A percentile compares a stretch with the other conserved stretches of the same genome.
Conservation (phyloP, 2,329 filamentous ascomycete species). For the Aspergillus tamarii region DNA sequence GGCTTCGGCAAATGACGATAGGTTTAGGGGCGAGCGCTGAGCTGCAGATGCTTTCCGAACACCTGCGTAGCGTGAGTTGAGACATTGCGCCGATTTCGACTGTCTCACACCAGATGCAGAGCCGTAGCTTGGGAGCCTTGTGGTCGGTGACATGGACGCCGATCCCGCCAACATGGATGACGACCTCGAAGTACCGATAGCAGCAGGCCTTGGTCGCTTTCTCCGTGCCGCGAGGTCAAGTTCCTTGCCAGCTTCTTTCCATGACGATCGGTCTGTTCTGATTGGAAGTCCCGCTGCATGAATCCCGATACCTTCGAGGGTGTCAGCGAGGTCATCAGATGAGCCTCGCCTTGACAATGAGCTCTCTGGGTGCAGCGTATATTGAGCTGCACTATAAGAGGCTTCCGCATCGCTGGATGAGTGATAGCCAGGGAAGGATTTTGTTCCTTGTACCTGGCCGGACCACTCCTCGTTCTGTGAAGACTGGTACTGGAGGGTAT, state of each 20-base stretch:
- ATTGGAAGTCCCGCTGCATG: slow-evolving; percentile 30
- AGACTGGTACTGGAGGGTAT: slow-evolving; percentile 16
- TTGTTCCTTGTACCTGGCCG: slow-evolving; percentile 20
- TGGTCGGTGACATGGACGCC: slow-evolving; percentile 47
- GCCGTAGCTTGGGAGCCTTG: slow-evolving; percentile 36
- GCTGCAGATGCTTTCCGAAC: slow-evolving; percentile 50
- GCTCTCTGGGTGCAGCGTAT: slow-evolving; percentile 37
- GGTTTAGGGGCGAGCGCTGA: slow-evolving; percentile 52
- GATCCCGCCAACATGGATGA: slow-evolving; percentile 42
- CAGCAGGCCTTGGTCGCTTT: slow-evolving; percentile 50
- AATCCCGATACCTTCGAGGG: slow-evolving; percentile 41
- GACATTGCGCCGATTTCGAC: slow-evolving; percentile 49
- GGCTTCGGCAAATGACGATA: slow-evolving; percentile 49
- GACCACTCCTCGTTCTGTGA: slow-evolving; percentile 32
- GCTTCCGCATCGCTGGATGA: slow-evolving; percentile 29
- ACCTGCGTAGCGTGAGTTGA: slow-evolving; percentile 50
- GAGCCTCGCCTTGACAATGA: slow-evolving; percentile 34
- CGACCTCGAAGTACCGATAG: slow-evolving; percentile 47
- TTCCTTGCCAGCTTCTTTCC: slow-evolving; percentile 44
- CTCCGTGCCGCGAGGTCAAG: slow-evolving; percentile 51
- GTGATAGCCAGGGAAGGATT: slow-evolving; percentile 23
- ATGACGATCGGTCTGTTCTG: slow-evolving; percentile 30
- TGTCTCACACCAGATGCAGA: slow-evolving; percentile 47
- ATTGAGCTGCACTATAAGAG: slow-evolving; percentile 37
- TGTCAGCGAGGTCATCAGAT: slow-evolving; percentile 38